Evolutionary conservation across 2,329 filamentous ascomycete genomes (phyloP), one percentile per base, ranked within the genome.

Genomic region (Apiospora sp.): DNA sequence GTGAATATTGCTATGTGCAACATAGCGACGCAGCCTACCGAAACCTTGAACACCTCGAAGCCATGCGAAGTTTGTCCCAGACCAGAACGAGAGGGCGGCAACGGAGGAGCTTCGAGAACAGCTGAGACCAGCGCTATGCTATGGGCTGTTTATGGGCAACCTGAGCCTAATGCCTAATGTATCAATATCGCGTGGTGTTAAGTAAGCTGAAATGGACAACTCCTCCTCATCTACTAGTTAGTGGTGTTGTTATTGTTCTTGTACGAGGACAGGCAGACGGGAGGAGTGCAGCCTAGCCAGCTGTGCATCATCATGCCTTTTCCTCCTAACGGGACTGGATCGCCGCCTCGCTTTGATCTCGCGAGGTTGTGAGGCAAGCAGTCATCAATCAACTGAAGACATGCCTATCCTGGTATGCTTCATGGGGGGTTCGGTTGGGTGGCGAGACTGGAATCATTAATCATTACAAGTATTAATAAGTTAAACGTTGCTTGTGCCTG

Each of bases 1-100:
- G 51, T 34, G 10, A 22, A 16, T 34, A 58, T 19, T 13, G 24
- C 1, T 49, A 49, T 64, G 58, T 64, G 41, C 58, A 37, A 64
- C 58, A 64, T 10, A 34, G 19, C 34, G 58, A 41, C 41, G 58
- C 58, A 24, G 58, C 34, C 58, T 10, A 22, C 58, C 58, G 58
- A 64, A 64, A 64, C 58, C 58, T 64, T 64, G 58, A 34, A 19
- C 58, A 64, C 58, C 58, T 41, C 34, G 54, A 64, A 41, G n/a
- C 58, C 58, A 64, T 64, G 58, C 8, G 58, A 37, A 34, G 19
- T 37, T n/a, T 64, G 58, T 19, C 54, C 30, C 27, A 22, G 54
- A 37, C 30, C 30, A n/a, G 37, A 37, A n/a, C 22, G 27, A 61
- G 34, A 64, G 34, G 58, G 58, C 34, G 58, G 58, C 58, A 41